Evolutionary conservation across 2,329 filamentous ascomycete genomes (phyloP).

Genomic region (Xylaria hypoxylon): DNA sequence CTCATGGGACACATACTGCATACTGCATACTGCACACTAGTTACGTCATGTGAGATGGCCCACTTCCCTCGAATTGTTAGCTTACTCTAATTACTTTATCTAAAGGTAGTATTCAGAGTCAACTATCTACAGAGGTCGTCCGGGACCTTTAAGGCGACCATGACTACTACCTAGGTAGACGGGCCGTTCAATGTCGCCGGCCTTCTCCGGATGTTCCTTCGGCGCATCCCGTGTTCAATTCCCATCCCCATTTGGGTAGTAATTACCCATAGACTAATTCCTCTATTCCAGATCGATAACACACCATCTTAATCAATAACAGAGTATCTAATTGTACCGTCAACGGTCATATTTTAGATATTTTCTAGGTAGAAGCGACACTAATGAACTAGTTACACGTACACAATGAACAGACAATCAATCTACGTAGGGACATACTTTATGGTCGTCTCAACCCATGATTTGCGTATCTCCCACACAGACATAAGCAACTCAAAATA

Average conservation of each 20-base stretch:
- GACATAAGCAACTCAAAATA: not conserved
- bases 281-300: not conserved
- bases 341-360: not conserved
- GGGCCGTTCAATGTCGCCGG: not conserved
- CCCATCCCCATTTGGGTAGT: too few species aligned
- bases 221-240: conserved; percentile 17
- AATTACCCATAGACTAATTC: not conserved
- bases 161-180: not conserved
- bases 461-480: not conserved
- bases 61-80: conserved; percentile 19
- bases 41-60: conserved; percentile 18
- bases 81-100: not conserved
- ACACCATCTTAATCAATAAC: not conserved
- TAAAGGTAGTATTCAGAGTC: not conserved
- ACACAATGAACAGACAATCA: not conserved
- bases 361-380: not conserved
- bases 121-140: not conserved
- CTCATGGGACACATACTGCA: conserved; percentile 8
- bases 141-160: conserved; percentile 9
- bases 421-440: not conserved
- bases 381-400: not conserved
- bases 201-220: conserved; percentile 5
- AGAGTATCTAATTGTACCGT: not conserved
- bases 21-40: too few species aligned
- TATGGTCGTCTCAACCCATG: not conserved